phyloP scores from a whole-genome alignment of 768 basidiomycete genomes.

The Suillus sp. region DNA sequence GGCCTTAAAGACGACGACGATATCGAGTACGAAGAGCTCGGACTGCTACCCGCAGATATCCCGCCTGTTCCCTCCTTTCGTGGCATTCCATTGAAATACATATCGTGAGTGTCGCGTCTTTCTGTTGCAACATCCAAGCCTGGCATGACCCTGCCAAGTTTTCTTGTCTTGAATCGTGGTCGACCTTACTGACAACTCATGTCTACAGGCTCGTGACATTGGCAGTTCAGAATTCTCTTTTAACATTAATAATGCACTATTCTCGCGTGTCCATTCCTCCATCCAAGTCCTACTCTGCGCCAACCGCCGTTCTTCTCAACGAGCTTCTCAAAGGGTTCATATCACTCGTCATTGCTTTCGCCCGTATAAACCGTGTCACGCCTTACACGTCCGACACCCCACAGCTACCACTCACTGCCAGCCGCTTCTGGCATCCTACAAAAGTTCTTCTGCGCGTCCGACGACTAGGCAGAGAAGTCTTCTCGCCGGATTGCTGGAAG shows the following conservation, averaged over 20 bases:
- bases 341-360: constrained; percentile 82
- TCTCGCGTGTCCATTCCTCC: constrained; percentile 83
- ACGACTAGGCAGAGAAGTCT: constrained; percentile 66
- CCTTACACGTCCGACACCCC: constrained; percentile 31
- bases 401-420: constrained; percentile 32
- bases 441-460: constrained; percentile 49
- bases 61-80: constrained; percentile 55
- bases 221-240: constrained; percentile 87
- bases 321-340: constrained; percentile 92
- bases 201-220: constrained; percentile 71
- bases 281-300: constrained; percentile 84
- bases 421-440: constrained; percentile 40
- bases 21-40: constrained; percentile 48
- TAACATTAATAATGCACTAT: constrained; percentile 96
- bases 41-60: constrained; percentile 36
- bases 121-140: neutral
- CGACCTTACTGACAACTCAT: constrained; percentile 11
- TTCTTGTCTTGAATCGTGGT: neutral
- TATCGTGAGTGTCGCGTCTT: constrained; percentile 57
- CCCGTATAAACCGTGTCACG: constrained; percentile 47
- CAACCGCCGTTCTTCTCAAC: constrained; percentile 90
- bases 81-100: constrained; percentile 77
- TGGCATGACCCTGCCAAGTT: constrained; percentile 4
- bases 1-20: constrained; percentile 40
- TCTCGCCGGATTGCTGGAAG: constrained; percentile 95